Percentiles rank a stretch among this genome's conserved stretches.
Conservation (phyloP, 805 yeast species). For the Candida golubevii region DNA sequence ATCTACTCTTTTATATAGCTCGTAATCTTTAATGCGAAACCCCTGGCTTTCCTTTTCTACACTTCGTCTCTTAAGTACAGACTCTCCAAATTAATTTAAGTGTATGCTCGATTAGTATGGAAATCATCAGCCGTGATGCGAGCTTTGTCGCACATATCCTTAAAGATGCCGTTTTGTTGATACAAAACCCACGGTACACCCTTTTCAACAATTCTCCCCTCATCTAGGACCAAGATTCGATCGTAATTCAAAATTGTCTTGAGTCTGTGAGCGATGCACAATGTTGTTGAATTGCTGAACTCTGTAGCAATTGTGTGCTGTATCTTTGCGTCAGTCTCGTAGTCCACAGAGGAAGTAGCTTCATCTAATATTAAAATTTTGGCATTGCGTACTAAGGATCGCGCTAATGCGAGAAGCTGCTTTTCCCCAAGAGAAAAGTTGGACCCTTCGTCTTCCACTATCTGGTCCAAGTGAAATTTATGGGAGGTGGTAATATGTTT, state of each 20-base stretch:
- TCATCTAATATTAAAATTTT: constrained; percentile 37
- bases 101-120: neutral
- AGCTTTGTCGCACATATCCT: constrained; percentile 36
- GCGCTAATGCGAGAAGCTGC: constrained; percentile 36
- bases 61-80: too few relatives aligned
- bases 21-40: constrained; percentile 32
- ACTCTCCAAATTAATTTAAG: neutral
- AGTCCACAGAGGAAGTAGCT: constrained; percentile 39
- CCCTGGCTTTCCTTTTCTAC: too few relatives aligned
- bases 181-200: constrained; percentile 33
- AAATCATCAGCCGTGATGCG: constrained; percentile 29
- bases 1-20: constrained; percentile 66
- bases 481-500: constrained; percentile 20
- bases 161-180: constrained; percentile 24
- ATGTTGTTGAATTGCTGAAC: constrained; percentile 31
- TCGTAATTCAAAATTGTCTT: constrained; percentile 35
- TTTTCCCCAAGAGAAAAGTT: constrained; percentile 39
- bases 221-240: constrained; percentile 32
- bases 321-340: constrained; percentile 35
- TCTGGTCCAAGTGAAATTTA: constrained; percentile 35
- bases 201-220: constrained; percentile 30
- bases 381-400: constrained; percentile 34
- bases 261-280: constrained; percentile 39
- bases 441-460: constrained; percentile 34
- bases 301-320: constrained; percentile 31